Conservation (phyloP, 2,329 filamentous ascomycete genomes). For the Exophiala calicioides region DNA sequence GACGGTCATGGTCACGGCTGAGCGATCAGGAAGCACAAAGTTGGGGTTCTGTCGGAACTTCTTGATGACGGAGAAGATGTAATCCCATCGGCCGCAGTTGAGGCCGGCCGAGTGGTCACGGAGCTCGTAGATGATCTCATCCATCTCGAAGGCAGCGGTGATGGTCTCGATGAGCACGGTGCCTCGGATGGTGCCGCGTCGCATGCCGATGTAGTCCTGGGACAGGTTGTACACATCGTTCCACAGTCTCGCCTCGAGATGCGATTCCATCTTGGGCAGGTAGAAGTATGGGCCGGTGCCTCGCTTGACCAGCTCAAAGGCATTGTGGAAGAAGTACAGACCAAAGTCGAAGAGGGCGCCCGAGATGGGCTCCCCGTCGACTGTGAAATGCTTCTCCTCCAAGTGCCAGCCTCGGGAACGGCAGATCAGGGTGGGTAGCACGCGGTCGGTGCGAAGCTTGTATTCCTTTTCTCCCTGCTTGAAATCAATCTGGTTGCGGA, state of each 20-base stretch:
- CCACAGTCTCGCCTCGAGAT: constrained; percentile 95
- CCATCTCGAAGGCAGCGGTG: constrained; percentile 97
- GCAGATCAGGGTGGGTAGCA: constrained; percentile 85
- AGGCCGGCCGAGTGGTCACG: constrained; percentile 93
- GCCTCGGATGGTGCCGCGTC: constrained; percentile 85
- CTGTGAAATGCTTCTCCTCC: constrained; percentile 95
- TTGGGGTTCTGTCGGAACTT: constrained; percentile 94
- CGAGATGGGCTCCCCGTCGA: constrained; percentile 93
- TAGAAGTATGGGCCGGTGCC: constrained; percentile 96
- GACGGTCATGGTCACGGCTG: constrained; percentile 91
- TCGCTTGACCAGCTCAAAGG: constrained; percentile 77
- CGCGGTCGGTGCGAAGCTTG: constrained; percentile 89
- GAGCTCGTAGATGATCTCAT: constrained; percentile 99
- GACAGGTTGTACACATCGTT: constrained; percentile 96
- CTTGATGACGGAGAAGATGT: constrained; percentile 99
- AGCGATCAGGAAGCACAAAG: constrained; percentile 91
- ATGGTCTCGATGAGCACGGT: constrained; percentile 99
- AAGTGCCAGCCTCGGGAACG: constrained; percentile 97
- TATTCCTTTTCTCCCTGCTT: constrained; percentile 95
- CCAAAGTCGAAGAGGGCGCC: constrained; percentile 95
- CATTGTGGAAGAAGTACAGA: constrained; percentile 99
- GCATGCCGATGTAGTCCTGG: constrained; percentile 89
- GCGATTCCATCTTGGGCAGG: constrained; percentile 96
- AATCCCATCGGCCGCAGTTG: constrained; percentile 99
- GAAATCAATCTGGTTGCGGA: constrained; percentile 92